Evolutionary conservation across 2,329 filamentous ascomycete species (phyloP).

Genomic region (Microdochium trichocladiopsis): DNA sequence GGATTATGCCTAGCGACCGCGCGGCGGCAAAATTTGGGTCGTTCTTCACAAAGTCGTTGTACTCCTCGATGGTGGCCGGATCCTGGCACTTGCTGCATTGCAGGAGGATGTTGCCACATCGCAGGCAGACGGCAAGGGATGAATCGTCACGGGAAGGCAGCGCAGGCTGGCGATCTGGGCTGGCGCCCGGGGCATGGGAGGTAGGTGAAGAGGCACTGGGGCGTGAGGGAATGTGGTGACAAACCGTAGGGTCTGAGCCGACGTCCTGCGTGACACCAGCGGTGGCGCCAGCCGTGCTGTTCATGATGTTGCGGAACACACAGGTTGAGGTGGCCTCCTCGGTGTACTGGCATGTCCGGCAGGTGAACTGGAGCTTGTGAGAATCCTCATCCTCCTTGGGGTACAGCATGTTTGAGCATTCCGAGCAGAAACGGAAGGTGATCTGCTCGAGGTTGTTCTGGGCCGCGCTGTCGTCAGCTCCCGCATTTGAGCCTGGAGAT

Average conservation of each 20-base stretch:
- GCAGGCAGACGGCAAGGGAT: slow-evolving; percentile 18
- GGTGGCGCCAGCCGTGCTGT: slow-evolving; percentile 86
- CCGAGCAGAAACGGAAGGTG: slow-evolving; percentile 95
- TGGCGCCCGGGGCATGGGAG: slow-evolving; percentile 1
- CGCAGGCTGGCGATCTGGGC: not conserved
- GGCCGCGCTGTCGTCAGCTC: slow-evolving; percentile 28
- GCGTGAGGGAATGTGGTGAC: slow-evolving; percentile 43
- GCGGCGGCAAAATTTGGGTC: slow-evolving; percentile 12
- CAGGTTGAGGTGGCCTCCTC: slow-evolving; percentile 82
- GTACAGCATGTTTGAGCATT: slow-evolving; percentile 98
- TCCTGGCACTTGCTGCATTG: slow-evolving; percentile 18
- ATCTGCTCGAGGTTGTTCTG: slow-evolving; percentile 67
- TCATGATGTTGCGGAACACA: slow-evolving; percentile 91
- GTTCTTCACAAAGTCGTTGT: slow-evolving; percentile 14
- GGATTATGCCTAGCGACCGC: slow-evolving; percentile 10
- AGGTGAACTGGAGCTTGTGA: slow-evolving; percentile 87
- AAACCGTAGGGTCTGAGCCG: slow-evolving; percentile 95
- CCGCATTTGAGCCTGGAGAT: slow-evolving; percentile 40
- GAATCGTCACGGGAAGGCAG: slow-evolving; percentile 6
- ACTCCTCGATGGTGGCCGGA: slow-evolving; percentile 18
- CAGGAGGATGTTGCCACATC: slow-evolving; percentile 21
- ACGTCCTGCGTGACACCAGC: slow-evolving; percentile 97
- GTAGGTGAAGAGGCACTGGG: slow-evolving; percentile 4
- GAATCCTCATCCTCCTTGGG: slow-evolving; percentile 86
- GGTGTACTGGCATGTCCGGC: slow-evolving; percentile 89